Conservation (phyloP, 345 rosid genomes). For the Citrus cavaleriei region DNA sequence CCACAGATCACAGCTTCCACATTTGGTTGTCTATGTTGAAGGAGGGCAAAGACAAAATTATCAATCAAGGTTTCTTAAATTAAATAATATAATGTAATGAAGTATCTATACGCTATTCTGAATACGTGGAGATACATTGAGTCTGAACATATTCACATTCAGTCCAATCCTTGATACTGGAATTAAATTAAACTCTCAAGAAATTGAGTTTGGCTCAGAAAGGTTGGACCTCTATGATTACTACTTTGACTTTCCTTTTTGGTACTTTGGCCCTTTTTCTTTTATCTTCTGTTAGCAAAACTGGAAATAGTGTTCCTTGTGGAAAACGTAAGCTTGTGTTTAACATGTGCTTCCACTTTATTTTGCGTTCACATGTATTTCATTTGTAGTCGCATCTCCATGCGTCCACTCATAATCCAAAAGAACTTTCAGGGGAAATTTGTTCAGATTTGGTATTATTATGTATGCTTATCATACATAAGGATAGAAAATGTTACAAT, state of each 20-base stretch:
- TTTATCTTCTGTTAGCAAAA: neutral
- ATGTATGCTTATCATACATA: neutral
- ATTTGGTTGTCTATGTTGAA: neutral
- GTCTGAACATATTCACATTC: neutral
- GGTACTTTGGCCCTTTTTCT: neutral
- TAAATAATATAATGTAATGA: too few species aligned
- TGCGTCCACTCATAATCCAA: neutral
- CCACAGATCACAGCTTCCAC: neutral
- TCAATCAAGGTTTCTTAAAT: neutral
- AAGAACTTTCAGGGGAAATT: neutral
- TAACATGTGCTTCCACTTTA: neutral
- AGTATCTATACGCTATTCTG: neutral
- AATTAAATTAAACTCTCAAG: neutral
- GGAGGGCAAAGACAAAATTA: neutral
- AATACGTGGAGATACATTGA: neutral
- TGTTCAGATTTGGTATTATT: neutral
- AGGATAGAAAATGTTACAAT: neutral
- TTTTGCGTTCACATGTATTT: neutral
- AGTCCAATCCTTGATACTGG: neutral
- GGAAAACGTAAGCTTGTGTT: neutral
- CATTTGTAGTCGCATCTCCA: neutral
- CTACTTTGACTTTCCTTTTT: neutral
- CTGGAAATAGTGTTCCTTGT: neutral
- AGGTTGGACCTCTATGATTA: neutral
- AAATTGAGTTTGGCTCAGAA: neutral